phyloP scores from a whole-genome alignment of 192 early-diverging fungal species.

The Mortierella hygrophila region DNA sequence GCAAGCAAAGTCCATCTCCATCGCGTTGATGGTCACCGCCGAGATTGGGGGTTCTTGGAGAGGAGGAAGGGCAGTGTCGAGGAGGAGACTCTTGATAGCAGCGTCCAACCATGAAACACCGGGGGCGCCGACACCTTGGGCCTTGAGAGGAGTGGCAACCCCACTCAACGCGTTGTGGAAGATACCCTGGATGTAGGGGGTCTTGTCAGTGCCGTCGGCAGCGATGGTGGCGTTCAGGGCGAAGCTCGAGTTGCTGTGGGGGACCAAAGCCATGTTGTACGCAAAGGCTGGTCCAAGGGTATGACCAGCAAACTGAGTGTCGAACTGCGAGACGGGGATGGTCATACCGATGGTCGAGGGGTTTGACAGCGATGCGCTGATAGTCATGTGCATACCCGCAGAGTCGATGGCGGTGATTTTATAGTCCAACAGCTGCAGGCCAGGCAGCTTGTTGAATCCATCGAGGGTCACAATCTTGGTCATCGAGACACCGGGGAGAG shows the following conservation, averaged over 20 bases:
- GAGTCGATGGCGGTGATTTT: conserved; percentile 11
- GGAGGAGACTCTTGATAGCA: conserved; percentile 25
- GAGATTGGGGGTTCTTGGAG: conserved; percentile 40
- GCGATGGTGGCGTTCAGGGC: conserved; percentile 30
- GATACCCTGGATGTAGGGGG: conserved; percentile 9
- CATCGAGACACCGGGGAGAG: conserved; percentile 56
- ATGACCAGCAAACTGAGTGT: conserved; percentile 17
- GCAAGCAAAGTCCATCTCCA: conserved; percentile 60
- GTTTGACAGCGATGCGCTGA: conserved; percentile 36
- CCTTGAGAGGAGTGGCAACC: conserved; percentile 25
- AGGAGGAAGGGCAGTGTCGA: conserved; percentile 13
- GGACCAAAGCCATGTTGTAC: conserved; percentile 26
- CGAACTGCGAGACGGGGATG: conserved; percentile 39
- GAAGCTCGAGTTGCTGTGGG: conserved; percentile 22
- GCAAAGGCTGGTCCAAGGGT: conserved; percentile 31
- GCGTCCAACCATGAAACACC: conserved; percentile 41
- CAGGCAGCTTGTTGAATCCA: conserved; percentile 55
- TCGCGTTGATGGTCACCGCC: conserved; percentile 58
- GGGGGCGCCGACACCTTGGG: conserved; percentile 10
- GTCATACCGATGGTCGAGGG: conserved; percentile 51
- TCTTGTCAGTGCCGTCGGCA: not conserved
- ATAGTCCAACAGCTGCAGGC: conserved; percentile 13
- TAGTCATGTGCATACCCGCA: conserved; percentile 40
- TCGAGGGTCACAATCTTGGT: conserved; percentile 59
- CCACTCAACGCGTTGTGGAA: conserved; percentile 25